Percentiles rank a stretch among this genome's conserved stretches.
phyloP scores from a whole-genome alignment of 2,329 filamentous ascomycete genomes.

The Hymenoscyphus repandus region DNA sequence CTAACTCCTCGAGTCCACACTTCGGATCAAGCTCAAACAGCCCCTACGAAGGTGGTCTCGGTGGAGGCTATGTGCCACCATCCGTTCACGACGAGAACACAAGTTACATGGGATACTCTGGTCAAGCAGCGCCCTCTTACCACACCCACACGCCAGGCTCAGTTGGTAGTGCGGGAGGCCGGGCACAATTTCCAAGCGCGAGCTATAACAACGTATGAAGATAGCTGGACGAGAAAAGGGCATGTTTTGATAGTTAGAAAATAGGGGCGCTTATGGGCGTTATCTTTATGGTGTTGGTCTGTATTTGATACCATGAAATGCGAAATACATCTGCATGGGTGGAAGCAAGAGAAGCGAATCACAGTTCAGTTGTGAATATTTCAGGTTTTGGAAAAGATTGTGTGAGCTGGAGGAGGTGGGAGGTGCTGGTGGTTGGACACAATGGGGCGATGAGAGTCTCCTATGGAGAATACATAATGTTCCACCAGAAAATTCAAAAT shows the following conservation, averaged over 20 bases:
- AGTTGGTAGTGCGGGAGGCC: conserved; percentile 10
- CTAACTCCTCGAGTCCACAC: not conserved
- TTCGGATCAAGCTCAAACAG: conserved; percentile 7
- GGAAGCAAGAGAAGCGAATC: not conserved
- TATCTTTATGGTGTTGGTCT: conserved; percentile 1
- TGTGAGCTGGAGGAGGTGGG: not conserved
- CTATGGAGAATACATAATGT: not conserved
- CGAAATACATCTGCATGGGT: not conserved
- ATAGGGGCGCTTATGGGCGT: conserved; percentile 7
- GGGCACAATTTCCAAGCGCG: conserved; percentile 47
- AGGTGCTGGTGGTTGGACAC: too few species aligned
- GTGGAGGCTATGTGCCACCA: conserved; percentile 24
- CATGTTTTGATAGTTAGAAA: conserved; percentile 6
- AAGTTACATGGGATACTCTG: conserved; percentile 31
- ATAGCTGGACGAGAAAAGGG: not conserved
- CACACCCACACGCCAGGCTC: not conserved
- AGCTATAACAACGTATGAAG: conserved; percentile 40
- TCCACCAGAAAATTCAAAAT: not conserved
- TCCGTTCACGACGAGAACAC: conserved; percentile 37
- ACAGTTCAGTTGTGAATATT: not conserved
- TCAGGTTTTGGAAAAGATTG: not conserved
- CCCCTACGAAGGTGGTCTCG: conserved; percentile 14
- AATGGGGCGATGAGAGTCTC: too few species aligned
- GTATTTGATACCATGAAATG: conserved; percentile 10
- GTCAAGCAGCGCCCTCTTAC: not conserved